Base-by-base conservation (phyloP, 2,329 filamentous ascomycete genomes). In the Aspergillus brasiliensis region DNA sequence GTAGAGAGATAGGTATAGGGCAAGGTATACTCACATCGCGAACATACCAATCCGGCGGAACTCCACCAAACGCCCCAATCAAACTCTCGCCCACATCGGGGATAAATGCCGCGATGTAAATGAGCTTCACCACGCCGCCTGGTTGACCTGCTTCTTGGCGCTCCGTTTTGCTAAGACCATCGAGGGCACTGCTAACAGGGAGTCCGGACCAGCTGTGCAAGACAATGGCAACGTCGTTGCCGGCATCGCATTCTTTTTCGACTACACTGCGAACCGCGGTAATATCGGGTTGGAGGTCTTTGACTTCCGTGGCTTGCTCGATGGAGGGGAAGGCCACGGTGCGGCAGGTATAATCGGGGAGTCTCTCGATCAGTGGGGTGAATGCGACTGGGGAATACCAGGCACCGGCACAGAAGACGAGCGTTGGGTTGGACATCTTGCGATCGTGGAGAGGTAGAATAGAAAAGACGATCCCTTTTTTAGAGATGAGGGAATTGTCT, bases 171-270 rank as follows among this genome's bases (percentile, higher is more conserved):
- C 69, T 70, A 23, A 78, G 68, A 1, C 72, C 73, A 10, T 71
- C 63, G 1, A 75, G 60, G 2, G 71, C 70, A 58, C 74, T 74
- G 62, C 67, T 76, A 15, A 75, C 75, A 0, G 74, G 74, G 8
- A 77, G 57, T 2, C 73, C 73, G 4, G 74, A 69, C 71, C 75
- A 77, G 59, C 75, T 76, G 65, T 77, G 75, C 25, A 67, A 63
- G 5, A 76, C 54, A 4, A 77, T 47, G 15, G 75, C 61, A 6
- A 76, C 65, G 6, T 75, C 67, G 17, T 64, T 61, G 0, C 76
- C 75, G 1, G 68, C 64, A 1, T 69, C 58, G 3, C 63, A 65
- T 10, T 71, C 76, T 0, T 66, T 58, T n/a, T 70, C 67, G 8
- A 78, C 62, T 0, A 77, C 58, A 1, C 66, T 61, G 2, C 70